Base-by-base conservation (phyloP, 140 eudicot genomes). In the Oenanthe javanica region DNA sequence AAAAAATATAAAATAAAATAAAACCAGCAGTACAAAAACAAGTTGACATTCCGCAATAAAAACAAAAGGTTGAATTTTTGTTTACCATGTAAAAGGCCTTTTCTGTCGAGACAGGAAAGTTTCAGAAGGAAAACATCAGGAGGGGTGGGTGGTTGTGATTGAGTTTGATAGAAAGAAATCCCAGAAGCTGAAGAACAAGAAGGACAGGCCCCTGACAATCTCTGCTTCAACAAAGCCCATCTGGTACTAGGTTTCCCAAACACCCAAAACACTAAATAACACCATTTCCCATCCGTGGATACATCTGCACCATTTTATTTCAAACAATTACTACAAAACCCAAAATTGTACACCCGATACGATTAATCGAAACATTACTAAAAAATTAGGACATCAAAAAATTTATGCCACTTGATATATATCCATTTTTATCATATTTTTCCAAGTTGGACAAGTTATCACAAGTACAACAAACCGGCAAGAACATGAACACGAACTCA, bases 211-310 rank as follows among this genome's bases (percentile, higher is more conserved):
- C 81, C 97, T 76, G 89, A 79, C 49, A 94, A 80, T 80, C 98
- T 87, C 81, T 88, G 90, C 90, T 92, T 90, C 91, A 90, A 81
- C 78, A 92, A 85, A 77, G 85, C 81, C 98, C 97, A 92, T 59
- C 90, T 86, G 10, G 94, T 91, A 50, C 61, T 83, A 18, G 87
- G 85, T 83, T 86, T 86, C 5, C 92, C 96, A 1, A 80, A 76
- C 12, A 90, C 96, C 97, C 97, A 94, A 70, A 92, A 88, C 82
- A 94, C 90, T 73, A 94, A 59, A 84, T 88, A 93, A 85, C 98
- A 93, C 98, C 98, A 94, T 66, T 89, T 94, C 79, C 98, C 96
- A 49, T 91, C 97, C 9, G 98, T 91, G 0, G 96, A 90, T 70
- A 94, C 90, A 87, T 92, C 96, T 94, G 47, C 79, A 85, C 31